Conservation (phyloP, 192 early-diverging fungal genomes). For the Gaertneriomyces semiglobifer region DNA sequence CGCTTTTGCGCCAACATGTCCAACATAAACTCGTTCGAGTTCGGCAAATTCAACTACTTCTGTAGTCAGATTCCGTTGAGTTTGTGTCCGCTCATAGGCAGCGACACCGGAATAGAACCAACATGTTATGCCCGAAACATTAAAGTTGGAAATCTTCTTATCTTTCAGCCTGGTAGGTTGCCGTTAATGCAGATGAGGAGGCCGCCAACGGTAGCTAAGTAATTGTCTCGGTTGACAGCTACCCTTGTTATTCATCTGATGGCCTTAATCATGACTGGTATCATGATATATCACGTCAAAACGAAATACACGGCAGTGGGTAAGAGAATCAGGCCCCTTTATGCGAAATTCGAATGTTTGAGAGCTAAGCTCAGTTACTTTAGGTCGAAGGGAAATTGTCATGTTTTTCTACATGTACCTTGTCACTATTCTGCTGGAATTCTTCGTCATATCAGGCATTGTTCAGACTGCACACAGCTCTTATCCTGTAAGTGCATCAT, state of each 20-base stretch:
- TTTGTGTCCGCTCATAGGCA: slow-evolving; percentile 89
- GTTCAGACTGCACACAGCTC: slow-evolving; percentile 70
- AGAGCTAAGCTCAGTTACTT: neutral
- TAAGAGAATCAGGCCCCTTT: slow-evolving; percentile 35
- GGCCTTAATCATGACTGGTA: slow-evolving; percentile 90
- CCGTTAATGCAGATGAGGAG: neutral
- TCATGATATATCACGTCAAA: slow-evolving; percentile 98
- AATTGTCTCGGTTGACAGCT: slow-evolving; percentile 41
- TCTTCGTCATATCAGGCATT: slow-evolving; percentile 88
- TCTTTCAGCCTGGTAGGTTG: slow-evolving; percentile 78
- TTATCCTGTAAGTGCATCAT: slow-evolving; percentile 18
- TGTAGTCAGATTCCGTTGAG: slow-evolving; percentile 80
- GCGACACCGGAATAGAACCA: slow-evolving; percentile 70
- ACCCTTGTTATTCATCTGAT: slow-evolving; percentile 92
- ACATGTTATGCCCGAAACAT: slow-evolving; percentile 95
- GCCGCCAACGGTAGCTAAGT: neutral
- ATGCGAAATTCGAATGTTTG: slow-evolving; percentile 8
- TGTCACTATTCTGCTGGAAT: slow-evolving; percentile 77
- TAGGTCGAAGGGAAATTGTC: slow-evolving; percentile 96
- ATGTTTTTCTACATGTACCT: slow-evolving; percentile 98
- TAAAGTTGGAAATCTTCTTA: slow-evolving; percentile 73
- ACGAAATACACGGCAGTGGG: slow-evolving; percentile 98
- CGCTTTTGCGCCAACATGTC: neutral
- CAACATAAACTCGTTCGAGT: slow-evolving; percentile 34
- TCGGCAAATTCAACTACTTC: slow-evolving; percentile 87